Base-by-base conservation (phyloP, 108 stramenopile species). In the Conticribra guillardii region DNA sequence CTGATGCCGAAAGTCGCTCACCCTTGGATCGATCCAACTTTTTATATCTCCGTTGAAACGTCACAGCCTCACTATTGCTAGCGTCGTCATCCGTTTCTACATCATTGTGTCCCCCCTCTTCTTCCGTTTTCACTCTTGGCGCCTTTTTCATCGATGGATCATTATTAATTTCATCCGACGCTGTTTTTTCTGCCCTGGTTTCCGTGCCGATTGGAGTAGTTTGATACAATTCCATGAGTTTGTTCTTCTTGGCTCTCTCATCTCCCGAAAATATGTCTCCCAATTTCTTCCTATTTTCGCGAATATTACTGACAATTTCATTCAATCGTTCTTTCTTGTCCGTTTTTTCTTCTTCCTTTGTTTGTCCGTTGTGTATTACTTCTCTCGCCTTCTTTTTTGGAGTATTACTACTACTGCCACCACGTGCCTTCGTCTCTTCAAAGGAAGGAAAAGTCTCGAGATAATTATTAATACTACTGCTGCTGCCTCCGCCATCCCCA, bases 191-290 rank as follows among this genome's bases (percentile, higher is more conserved):
- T 4, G 4, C 49, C 17, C 16, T 22, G 27, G 37, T 70, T 19
- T 47, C 57, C 18, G 32, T 58, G 22, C 55, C 27, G 4, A 27
- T 17, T 7, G 46, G 47, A 28, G 48, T 30, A 15, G 58, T 32
- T 53, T 22, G 49, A 44, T 70, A 51, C 22, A 60, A 23, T 16
- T 60, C 58, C 59, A 60, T 70, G 17, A 60, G 19, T 22, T 18
- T 32, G 16, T 31, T 8, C 44, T 30, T 15, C 15, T 51, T 37
- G 44, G 55, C 47, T 33, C 28, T 26, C 37, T 15, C 67, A 21
- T 27, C 55, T 28, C 19, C 30, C 30, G 37, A 11, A 21, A 23
- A 7, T 32, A 52, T 65, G 17, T 26, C 33, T 17, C 64, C 28
- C 1, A 30, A 21, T 31, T 53, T 16, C 9, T 70, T 17, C 19